Evolutionary conservation across 495 filamentous ascomycete genomes (phyloP), one percentile per base, ranked within the genome.

Genomic region (Sporormia fimetaria): DNA sequence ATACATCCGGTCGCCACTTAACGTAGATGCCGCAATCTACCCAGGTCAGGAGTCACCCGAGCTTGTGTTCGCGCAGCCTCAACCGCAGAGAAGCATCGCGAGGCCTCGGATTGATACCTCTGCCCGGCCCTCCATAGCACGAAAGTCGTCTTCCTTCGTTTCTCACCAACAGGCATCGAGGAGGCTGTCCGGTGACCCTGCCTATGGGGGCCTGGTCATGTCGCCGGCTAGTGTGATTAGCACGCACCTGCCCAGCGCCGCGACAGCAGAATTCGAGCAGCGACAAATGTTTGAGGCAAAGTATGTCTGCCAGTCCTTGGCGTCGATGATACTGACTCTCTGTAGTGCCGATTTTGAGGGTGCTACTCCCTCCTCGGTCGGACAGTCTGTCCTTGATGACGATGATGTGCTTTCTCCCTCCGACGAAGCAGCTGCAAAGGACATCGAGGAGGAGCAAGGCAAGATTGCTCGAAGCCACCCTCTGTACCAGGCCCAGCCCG

Each of bases 401-500:
- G 51, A 54, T 6, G 51, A 49, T 11, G 3, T 21, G 1, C 26
- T 49, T 11, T 49, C 45, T 8, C 34, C 45, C 2, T 32, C 35
- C 15, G 31, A 44, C n/a, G 37, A 35, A 6, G 33, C 37, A n/a
- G 31, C 42, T n/a, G 51, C 45, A 14, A 42, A 49, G 37, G 39
- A 26, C 22, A 30, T 43, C 16, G 53, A 56, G 20, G 53, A 56
- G 17, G 44, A 37, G 21, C 45, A 47, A 16, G 37, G 41, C 21
- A 43, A 47, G 27, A 21, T 56, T 18, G 81, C 83, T 12, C 66
- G 86, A 58, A 78, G 80, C 49, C 78, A 94, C 61, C 74, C 69
- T 21, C 72, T 83, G 47, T 94, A 94, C 64, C 76, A 80, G 56
- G 73, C 74, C 56, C 69, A 71, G 29, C 74, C 73, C 30, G 69